phyloP scores from a whole-genome alignment of 306 rosid genomes.

The Corylus heterophylla region DNA sequence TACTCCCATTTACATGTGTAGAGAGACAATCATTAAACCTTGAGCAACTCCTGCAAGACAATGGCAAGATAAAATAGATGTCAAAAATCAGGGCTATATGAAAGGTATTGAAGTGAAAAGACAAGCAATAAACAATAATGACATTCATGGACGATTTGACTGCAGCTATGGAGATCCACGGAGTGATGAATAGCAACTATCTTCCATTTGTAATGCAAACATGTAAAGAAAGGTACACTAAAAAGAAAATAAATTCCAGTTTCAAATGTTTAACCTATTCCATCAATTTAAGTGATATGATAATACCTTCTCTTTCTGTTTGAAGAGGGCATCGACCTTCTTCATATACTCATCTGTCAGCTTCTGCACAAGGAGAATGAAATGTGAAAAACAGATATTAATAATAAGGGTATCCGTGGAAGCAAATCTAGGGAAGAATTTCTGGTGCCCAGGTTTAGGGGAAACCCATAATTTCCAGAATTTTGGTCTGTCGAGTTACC shows the following conservation, averaged over 20 bases:
- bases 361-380: slow-evolving; percentile 55
- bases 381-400: slow-evolving; percentile 8
- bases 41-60: slow-evolving; percentile 84
- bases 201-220: background rate
- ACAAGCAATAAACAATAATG: background rate
- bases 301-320: slow-evolving; percentile 89
- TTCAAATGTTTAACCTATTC: background rate
- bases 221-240: background rate
- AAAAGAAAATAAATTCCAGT: background rate
- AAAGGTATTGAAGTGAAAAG: slow-evolving; percentile 14
- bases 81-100: slow-evolving; percentile 12
- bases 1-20: slow-evolving; percentile 30
- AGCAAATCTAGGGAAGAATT: background rate
- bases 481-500: slow-evolving; percentile 50
- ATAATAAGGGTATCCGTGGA: background rate
- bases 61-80: slow-evolving; percentile 13
- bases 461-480: background rate
- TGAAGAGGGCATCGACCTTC: slow-evolving; percentile 72
- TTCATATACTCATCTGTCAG: slow-evolving; percentile 83
- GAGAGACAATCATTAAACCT: slow-evolving; percentile 48
- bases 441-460: background rate
- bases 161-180: background rate
- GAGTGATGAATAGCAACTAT: background rate
- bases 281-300: background rate
- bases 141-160: background rate